phyloP scores from a whole-genome alignment of 192 early-diverging fungal species.

The Podila epigama region DNA sequence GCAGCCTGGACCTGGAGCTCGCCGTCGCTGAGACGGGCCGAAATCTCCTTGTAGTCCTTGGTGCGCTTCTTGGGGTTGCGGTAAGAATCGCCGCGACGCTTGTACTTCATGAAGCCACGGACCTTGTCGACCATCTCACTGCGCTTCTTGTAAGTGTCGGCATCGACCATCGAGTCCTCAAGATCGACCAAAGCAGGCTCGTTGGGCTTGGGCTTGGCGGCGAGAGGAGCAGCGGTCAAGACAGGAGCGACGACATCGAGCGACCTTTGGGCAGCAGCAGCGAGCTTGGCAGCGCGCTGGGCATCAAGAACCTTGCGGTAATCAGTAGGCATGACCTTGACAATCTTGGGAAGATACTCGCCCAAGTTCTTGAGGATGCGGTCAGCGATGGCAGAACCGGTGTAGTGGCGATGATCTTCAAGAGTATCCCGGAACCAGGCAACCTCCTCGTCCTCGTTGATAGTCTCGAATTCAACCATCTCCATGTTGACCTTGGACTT shows the following conservation, averaged over 20 bases:
- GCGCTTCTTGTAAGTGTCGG: constrained; percentile 73
- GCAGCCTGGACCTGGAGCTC: constrained; percentile 93
- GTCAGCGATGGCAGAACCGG: constrained; percentile 82
- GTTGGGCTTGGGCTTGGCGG: constrained; percentile 43
- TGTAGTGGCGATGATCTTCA: constrained; percentile 81
- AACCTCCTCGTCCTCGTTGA: constrained; percentile 80
- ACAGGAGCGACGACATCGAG: constrained; percentile 36
- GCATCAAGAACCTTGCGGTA: constrained; percentile 83
- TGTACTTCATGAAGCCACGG: constrained; percentile 95
- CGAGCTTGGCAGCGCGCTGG: constrained; percentile 58
- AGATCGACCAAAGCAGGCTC: constrained; percentile 83
- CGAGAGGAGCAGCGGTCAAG: constrained; percentile 44
- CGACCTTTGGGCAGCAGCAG: constrained; percentile 20
- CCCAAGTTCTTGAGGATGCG: constrained; percentile 75
- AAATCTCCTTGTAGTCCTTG: constrained; percentile 96
- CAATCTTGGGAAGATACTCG: constrained; percentile 76
- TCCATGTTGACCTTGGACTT: constrained; percentile 83
- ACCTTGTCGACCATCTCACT: constrained; percentile 88
- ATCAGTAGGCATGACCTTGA: constrained; percentile 95
- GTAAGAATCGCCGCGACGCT: constrained; percentile 86
- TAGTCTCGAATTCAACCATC: constrained; percentile 87
- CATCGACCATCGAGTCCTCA: constrained; percentile 88
- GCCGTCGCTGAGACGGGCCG: constrained; percentile 78
- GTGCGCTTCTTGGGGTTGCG: constrained; percentile 82
- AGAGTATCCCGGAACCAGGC: constrained; percentile 78